A percentile compares a stretch with the other conserved stretches of the same genome.
phyloP scores from a whole-genome alignment of 352 stramenopile genomes.

The Peronospora tabacina region DNA sequence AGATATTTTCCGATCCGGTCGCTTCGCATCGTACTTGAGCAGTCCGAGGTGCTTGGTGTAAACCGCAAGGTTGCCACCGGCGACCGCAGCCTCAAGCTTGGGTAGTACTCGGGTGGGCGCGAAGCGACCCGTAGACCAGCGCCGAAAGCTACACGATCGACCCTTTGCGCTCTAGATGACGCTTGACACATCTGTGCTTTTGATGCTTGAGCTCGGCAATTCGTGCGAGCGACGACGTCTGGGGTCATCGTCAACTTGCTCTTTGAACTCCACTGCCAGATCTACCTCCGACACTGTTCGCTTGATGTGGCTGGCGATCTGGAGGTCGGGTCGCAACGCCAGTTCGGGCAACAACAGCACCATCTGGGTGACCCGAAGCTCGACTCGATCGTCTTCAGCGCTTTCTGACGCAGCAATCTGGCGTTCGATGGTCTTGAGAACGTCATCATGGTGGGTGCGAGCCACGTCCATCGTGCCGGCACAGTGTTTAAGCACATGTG shows the following conservation, averaged over 20 bases:
- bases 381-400: neutral
- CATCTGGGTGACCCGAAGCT: slow-evolving; percentile 12
- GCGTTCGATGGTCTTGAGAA: slow-evolving; percentile 12
- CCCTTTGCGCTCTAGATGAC: slow-evolving; percentile 5
- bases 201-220: neutral
- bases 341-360: slow-evolving; percentile 1
- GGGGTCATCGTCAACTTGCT: neutral
- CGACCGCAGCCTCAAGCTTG: slow-evolving; percentile 6
- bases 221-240: neutral
- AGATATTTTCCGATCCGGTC: slow-evolving; percentile 3
- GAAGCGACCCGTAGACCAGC: slow-evolving; percentile 8
- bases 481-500: slow-evolving; percentile 15
- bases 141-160: slow-evolving; percentile 8
- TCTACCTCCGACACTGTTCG: slow-evolving; percentile 6
- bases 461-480: slow-evolving; percentile 6
- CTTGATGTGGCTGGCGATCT: slow-evolving; percentile 6
- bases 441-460: slow-evolving; percentile 7
- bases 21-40: slow-evolving; percentile 4
- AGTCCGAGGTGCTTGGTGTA: slow-evolving; percentile 2
- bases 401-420: neutral
- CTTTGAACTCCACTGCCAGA: slow-evolving; percentile 4
- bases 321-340: slow-evolving; percentile 10
- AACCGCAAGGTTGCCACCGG: neutral
- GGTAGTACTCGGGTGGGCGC: too few species aligned
- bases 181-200: slow-evolving; percentile 6